Conservation (phyloP, 2,329 filamentous ascomycete species). For the Aquanectria penicillioides region DNA sequence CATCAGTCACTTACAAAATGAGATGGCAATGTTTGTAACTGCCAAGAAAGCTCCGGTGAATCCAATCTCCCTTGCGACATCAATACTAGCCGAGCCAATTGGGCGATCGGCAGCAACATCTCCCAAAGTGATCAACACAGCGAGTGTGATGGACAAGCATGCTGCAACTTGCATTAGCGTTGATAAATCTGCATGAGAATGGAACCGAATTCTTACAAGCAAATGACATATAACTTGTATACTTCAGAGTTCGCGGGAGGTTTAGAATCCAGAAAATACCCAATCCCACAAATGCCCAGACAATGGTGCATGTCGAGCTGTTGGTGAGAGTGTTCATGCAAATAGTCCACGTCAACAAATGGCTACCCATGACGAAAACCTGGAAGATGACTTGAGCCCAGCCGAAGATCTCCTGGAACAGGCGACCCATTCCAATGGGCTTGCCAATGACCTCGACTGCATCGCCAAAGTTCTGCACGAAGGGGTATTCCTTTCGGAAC, state of each 20-base stretch:
- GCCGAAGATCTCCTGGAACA: slow-evolving; percentile 69
- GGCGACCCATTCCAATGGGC: slow-evolving; percentile 57
- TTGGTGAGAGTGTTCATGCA: slow-evolving; percentile 72
- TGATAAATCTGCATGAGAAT: background rate
- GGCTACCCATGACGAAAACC: slow-evolving; percentile 75
- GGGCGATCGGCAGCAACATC: slow-evolving; percentile 62
- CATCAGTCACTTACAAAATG: slow-evolving; percentile 61
- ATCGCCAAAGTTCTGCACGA: slow-evolving; percentile 73
- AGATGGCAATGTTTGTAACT: slow-evolving; percentile 73
- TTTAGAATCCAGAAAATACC: slow-evolving; percentile 67
- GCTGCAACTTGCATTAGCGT: slow-evolving; percentile 39
- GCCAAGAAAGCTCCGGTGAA: slow-evolving; percentile 66
- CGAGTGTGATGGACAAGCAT: slow-evolving; percentile 69
- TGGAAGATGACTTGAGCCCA: slow-evolving; percentile 69
- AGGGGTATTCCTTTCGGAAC: slow-evolving; percentile 76
- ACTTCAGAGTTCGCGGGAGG: slow-evolving; percentile 70
- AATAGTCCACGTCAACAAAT: slow-evolving; percentile 74
- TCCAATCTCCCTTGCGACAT: slow-evolving; percentile 49
- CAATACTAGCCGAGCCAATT: slow-evolving; percentile 47
- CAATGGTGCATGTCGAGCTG: slow-evolving; percentile 70
- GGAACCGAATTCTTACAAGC: slow-evolving; percentile 50
- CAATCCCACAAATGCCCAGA: slow-evolving; percentile 70
- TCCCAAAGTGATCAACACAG: slow-evolving; percentile 72
- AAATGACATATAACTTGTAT: slow-evolving; percentile 70
- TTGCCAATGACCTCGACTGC: slow-evolving; percentile 67